Percentiles rank a stretch among this genome's conserved stretches.
These are phyloP conservation scores for Crucibulum laeve DNA, from an alignment of 768 basidiomycete species.

Conservation along the genomic window DNA sequence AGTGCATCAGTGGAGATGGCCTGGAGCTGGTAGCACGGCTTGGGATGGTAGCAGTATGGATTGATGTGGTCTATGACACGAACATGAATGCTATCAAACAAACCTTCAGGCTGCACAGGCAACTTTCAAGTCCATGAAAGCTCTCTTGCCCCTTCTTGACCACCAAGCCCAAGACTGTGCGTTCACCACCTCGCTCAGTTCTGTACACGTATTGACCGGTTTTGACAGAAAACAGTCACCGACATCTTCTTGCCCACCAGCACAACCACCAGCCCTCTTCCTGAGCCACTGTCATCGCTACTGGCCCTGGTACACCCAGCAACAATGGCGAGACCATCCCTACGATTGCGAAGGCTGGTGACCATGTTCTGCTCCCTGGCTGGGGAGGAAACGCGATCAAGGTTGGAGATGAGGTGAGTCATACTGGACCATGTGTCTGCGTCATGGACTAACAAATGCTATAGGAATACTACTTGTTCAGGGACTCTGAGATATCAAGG, in stretches of 20 bases:
- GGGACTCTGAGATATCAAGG: slow-evolving; percentile 93
- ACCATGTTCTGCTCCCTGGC: slow-evolving; percentile 88
- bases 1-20: too few relatives aligned
- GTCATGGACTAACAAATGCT: slow-evolving; percentile 3
- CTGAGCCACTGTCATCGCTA: slow-evolving; percentile 96
- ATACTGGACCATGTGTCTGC: slow-evolving; percentile 1
- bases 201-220: neutral
- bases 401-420: slow-evolving; percentile 89
- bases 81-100: too few relatives aligned
- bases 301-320: slow-evolving; percentile 91
- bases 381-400: slow-evolving; percentile 98
- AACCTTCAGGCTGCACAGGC: slow-evolving; percentile 89
- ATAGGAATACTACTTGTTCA: slow-evolving; percentile 94
- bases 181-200: slow-evolving; percentile 21
- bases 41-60: too few relatives aligned
- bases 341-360: slow-evolving; percentile 78
- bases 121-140: slow-evolving; percentile 93
- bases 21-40: too few relatives aligned
- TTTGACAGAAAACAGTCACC: slow-evolving; percentile 86
- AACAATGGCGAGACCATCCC: slow-evolving; percentile 79
- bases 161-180: slow-evolving; percentile 92
- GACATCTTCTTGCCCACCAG: slow-evolving; percentile 96
- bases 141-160: slow-evolving; percentile 89
- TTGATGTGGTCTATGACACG: too few relatives aligned
- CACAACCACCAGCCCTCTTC: slow-evolving; percentile 79